phyloP scores from a whole-genome alignment of 805 yeast genomes.

The Ogataea paraovalis region DNA sequence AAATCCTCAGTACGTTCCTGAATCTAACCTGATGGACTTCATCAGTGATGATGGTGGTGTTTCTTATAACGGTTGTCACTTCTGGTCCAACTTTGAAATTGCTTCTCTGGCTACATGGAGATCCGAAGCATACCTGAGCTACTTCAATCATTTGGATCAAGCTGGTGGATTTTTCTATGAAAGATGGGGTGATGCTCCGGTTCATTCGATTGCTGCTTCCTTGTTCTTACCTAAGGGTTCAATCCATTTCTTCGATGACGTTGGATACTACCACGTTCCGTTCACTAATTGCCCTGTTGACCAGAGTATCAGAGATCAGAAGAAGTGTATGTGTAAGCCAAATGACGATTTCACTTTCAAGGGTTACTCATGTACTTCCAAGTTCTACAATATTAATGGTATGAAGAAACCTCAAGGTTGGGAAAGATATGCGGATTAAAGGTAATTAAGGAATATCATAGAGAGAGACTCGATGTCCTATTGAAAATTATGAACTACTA shows the following conservation, averaged over 20 bases:
- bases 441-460: background rate
- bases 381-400: conserved; percentile 53
- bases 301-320: conserved; percentile 47
- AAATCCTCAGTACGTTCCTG: conserved; percentile 56
- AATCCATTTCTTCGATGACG: conserved; percentile 77
- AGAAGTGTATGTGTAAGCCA: conserved; percentile 73
- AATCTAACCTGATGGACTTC: conserved; percentile 64
- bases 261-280: conserved; percentile 83
- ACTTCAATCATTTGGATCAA: conserved; percentile 69
- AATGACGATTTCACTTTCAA: conserved; percentile 73
- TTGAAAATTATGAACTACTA: no score
- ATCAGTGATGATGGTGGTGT: conserved; percentile 66
- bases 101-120: conserved; percentile 75
- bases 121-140: conserved; percentile 61
- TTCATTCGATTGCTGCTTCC: conserved; percentile 84
- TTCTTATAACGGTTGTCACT: conserved; percentile 77
- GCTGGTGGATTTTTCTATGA: conserved; percentile 92
- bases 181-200: conserved; percentile 95
- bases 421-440: conserved; percentile 51
- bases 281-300: conserved; percentile 79
- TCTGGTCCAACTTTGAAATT: conserved; percentile 89
- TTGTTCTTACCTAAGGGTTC: conserved; percentile 66
- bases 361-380: conserved; percentile 67
- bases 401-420: conserved; percentile 64
- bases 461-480: no score